These are phyloP conservation scores for Ceratocystis albifundus DNA, from an alignment of 2,329 filamentous ascomycete genomes.

Conservation along the genomic window DNA sequence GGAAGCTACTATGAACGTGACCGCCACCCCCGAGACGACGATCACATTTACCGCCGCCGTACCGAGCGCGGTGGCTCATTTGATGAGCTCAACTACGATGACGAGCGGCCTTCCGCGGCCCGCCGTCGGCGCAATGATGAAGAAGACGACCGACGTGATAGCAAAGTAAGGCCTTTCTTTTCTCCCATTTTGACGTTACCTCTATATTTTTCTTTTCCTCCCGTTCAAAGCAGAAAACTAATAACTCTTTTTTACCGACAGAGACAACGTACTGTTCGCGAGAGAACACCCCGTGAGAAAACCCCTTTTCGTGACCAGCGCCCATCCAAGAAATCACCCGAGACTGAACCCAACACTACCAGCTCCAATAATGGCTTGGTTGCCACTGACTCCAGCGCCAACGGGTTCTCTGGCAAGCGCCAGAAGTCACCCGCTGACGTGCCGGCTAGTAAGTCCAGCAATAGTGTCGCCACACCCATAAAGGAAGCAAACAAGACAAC, in stretches of 20 bases:
- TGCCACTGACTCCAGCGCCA: conserved; percentile 36
- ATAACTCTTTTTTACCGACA: conserved; percentile 27
- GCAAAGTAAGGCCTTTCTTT: conserved; percentile 43
- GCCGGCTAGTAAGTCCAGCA: neutral
- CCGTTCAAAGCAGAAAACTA: neutral
- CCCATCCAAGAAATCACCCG: conserved; percentile 32
- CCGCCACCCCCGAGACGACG: conserved; percentile 75
- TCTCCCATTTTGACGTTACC: neutral
- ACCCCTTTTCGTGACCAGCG: conserved; percentile 47
- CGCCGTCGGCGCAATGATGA: conserved; percentile 67
- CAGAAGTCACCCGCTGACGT: conserved; percentile 18
- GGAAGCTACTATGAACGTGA: conserved; percentile 67
- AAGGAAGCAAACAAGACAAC: neutral
- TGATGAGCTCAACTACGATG: conserved; percentile 86
- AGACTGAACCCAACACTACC: neutral
- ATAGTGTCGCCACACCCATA: neutral
- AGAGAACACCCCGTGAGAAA: conserved; percentile 41
- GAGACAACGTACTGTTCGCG: conserved; percentile 34
- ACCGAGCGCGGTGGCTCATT: conserved; percentile 63
- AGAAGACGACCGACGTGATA: conserved; percentile 59
- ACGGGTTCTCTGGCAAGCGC: conserved; percentile 19
- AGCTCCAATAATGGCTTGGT: conserved; percentile 32
- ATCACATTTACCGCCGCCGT: conserved; percentile 74
- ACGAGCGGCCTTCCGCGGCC: conserved; percentile 48
- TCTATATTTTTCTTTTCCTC: neutral